phyloP scores from a whole-genome alignment of 2,329 filamentous ascomycete species.

The Ceratocystis alfenasii region DNA sequence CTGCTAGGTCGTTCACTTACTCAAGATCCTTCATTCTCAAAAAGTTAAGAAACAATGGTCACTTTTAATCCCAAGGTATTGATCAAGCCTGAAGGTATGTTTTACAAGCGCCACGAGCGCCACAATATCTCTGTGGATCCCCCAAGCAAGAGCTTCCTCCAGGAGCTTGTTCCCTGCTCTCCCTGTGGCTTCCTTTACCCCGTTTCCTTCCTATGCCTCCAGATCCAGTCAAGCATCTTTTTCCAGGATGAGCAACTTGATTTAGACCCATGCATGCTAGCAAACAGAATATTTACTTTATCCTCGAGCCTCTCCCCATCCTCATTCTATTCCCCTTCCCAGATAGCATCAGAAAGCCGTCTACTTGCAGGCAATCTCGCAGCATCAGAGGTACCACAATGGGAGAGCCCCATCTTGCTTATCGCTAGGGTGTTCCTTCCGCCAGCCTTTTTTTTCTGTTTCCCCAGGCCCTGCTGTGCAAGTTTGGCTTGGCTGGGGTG shows the following conservation, averaged over 20 bases:
- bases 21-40: background rate
- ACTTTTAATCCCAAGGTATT: background rate
- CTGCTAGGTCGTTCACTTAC: background rate
- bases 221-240: background rate
- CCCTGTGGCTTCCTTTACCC: background rate
- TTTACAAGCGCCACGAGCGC: background rate
- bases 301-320: background rate
- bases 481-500: background rate
- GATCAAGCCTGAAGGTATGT: background rate
- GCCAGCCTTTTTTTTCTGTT: background rate
- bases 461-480: background rate
- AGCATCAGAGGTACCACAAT: background rate
- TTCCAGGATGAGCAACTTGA: background rate
- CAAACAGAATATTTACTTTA: background rate
- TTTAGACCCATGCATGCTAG: background rate
- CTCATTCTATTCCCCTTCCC: background rate
- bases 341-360: background rate
- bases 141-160: background rate
- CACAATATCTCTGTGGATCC: background rate
- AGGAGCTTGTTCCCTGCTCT: background rate
- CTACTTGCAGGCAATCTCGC: background rate
- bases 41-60: background rate
- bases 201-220: background rate
- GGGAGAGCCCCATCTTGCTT: background rate
- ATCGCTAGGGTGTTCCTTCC: background rate